Base-by-base conservation (phyloP, 192 early-diverging fungal species). In the Coemansia sp. region DNA sequence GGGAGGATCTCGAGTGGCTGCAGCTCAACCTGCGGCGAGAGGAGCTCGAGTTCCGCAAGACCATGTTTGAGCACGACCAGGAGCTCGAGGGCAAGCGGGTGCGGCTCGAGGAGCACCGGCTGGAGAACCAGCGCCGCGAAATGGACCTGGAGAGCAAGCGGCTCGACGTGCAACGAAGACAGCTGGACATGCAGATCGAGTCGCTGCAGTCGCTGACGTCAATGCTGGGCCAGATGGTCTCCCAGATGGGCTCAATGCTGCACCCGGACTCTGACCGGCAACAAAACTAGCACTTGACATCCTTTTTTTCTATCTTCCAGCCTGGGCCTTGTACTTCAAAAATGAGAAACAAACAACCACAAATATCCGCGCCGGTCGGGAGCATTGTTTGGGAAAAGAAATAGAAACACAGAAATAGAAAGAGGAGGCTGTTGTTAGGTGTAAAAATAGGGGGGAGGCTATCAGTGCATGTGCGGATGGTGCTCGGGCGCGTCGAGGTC, bases 1-100 rank as follows among this genome's bases (percentile, higher is more conserved):
- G 72, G 36, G 72, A 75, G 20, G 65, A 75, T 49, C 64, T 75
- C 9, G 72, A 75, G 27, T 75, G 72, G 72, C 57, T 75, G 17
- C 72, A 75, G 50, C 55, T 75, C 44, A 75, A 61, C 39, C 10
- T 75, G 54, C 72, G 72, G 4, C 64, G 72, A 14, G 72, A 75
- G 38, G 72, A 75, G 47, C 72, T 75, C 6, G 65, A 67, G 53
- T 75, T 75, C 53, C 64, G 72, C 21, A 67, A 75, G 35, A 47
- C 20, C 1, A 59, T 60, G 45, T 68, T 75, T 60, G 60, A 41
- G 1, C 64, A 68, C 14, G 72, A 75, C 53, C 60, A 67, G 17
- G 64, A 58, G 3, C 53, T 75, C n/a, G 72, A 75, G 34, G 38
- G 23, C 21, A 50, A 64, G 53, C 55, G 72, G 19, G 41, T 68